phyloP scores from a whole-genome alignment of 257 asterid genomes.

The Vinca minor region DNA sequence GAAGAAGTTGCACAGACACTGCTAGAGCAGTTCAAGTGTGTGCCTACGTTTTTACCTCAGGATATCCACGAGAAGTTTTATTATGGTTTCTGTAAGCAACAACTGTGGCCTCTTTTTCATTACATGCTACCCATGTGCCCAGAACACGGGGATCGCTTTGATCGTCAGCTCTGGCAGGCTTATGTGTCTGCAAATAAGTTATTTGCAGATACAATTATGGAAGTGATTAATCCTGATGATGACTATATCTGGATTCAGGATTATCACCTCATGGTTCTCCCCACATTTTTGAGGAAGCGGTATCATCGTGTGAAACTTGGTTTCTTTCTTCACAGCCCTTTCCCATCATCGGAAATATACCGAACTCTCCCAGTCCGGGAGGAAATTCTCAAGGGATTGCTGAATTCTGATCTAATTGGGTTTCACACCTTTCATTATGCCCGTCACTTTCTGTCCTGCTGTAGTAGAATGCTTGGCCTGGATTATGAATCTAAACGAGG shows the following conservation, averaged over 20 bases:
- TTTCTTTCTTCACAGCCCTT: slow-evolving; percentile 87
- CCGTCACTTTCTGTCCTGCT: slow-evolving; percentile 85
- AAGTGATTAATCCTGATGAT: slow-evolving; percentile 74
- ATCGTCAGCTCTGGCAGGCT: slow-evolving; percentile 77
- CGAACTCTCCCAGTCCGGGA: slow-evolving; percentile 85
- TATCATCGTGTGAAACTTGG: slow-evolving; percentile 76
- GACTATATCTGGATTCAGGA: slow-evolving; percentile 88
- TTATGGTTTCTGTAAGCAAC: slow-evolving; percentile 81
- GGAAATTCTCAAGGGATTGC: slow-evolving; percentile 70
- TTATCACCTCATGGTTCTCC: slow-evolving; percentile 88
- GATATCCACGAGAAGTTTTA: slow-evolving; percentile 68
- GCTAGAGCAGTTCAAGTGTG: slow-evolving; percentile 70
- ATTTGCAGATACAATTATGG: slow-evolving; percentile 81
- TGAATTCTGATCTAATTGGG: slow-evolving; percentile 75
- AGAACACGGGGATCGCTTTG: slow-evolving; percentile 87
- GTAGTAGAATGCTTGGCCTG: slow-evolving; percentile 85
- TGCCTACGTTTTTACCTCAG: slow-evolving; percentile 70
- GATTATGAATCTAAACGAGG: slow-evolving; percentile 91
- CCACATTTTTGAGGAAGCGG: slow-evolving; percentile 82
- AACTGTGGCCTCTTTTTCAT: slow-evolving; percentile 91
- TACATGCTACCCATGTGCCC: slow-evolving; percentile 92
- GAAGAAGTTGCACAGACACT: slow-evolving; percentile 74
- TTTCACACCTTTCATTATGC: slow-evolving; percentile 93
- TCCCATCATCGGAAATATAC: slow-evolving; percentile 90
- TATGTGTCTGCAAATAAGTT: slow-evolving; percentile 73